Evolutionary conservation across 2,329 filamentous ascomycete species (phyloP).

Genomic region (Colletotrichum musae): DNA sequence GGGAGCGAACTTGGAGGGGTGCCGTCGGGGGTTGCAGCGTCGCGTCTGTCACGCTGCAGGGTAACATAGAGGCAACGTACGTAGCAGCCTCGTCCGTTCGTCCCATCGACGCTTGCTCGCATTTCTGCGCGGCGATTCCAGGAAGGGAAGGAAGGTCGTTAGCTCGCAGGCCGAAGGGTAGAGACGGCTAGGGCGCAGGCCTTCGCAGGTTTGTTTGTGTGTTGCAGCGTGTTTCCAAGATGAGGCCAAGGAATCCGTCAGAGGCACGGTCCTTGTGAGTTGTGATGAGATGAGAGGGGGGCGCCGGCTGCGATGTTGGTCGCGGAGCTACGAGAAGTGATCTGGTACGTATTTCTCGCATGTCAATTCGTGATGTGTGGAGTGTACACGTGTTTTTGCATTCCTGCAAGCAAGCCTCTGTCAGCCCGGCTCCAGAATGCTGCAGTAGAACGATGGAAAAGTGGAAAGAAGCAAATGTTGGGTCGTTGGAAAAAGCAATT

Average conservation of each 20-base stretch:
- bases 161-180: not conserved
- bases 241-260: slow-evolving; percentile 22
- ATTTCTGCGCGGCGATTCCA: not conserved
- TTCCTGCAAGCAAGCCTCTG: slow-evolving; percentile 14
- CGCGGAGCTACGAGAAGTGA: too few relatives aligned
- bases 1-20: slow-evolving; percentile 10
- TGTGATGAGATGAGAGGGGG: slow-evolving; percentile 15
- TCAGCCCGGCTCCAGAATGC: slow-evolving; percentile 8
- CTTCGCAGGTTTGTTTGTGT: not conserved
- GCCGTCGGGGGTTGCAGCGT: not conserved
- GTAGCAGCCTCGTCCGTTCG: slow-evolving; percentile 6
- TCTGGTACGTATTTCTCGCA: not conserved
- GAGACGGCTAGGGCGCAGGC: not conserved
- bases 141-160: slow-evolving; percentile 16
- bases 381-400: slow-evolving; percentile 16
- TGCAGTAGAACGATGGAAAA: slow-evolving; percentile 8
- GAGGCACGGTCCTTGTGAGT: slow-evolving; percentile 14
- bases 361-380: not conserved
- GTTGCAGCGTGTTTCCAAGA: slow-evolving; percentile 25
- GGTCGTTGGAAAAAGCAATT: slow-evolving; percentile 5
- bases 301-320: too few relatives aligned
- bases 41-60: slow-evolving; percentile 6
- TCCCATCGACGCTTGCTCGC: not conserved
- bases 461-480: slow-evolving; percentile 8
- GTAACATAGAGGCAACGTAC: not conserved